Evolutionary conservation across 1,284 basidiomycete species (phyloP), one percentile per base, ranked within the genome.

Genomic region (Clitocybe nebularis): DNA sequence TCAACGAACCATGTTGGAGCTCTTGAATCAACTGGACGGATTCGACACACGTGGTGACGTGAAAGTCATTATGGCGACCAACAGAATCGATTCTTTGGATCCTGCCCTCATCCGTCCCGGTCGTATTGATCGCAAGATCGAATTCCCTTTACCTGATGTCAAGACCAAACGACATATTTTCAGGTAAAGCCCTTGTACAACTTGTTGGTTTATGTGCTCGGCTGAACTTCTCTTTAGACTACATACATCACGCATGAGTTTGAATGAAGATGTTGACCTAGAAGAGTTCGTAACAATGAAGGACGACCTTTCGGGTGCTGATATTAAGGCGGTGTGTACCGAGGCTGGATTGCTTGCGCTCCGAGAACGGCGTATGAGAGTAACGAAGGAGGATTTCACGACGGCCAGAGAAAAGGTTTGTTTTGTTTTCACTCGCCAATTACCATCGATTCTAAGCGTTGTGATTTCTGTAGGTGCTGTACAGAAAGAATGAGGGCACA

Each of bases 11-110:
- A 99, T 99, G 96, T 75, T 99, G 63, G 96, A 99, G 62, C 76
- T 99, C 40, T 77, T 99, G 32, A 99, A 98, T 64, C 96, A 99
- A 66, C 78, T 99, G 33, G 96, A 99, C 60, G 96, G 96, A 28
- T 99, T 99, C 68, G 96, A 99, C 64, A 93, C 93, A n/a, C 82
- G 94, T 46, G 93, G 94, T 22, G 95, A 99, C 62, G 95, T 99
- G 50, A 99, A 99, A 69, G 94, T 97, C 55, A 93, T 92, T 61
- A 89, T 89, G 86, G 90, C 90, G 17, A 92, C 89, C 26, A 95
- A 95, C 69, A 83, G 80, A 68, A 98, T 99, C 53, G 93, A 97
- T 62, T 84, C 89, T 2, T 78, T 99, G 33, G 95, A 99, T 65
- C 95, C 95, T 35, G 95, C 95, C 13, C 81, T 99, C 43, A 96